Evolutionary conservation across 495 filamentous ascomycete genomes (phyloP), one percentile per base, ranked within the genome.

Genomic region (Podospora anserina): DNA sequence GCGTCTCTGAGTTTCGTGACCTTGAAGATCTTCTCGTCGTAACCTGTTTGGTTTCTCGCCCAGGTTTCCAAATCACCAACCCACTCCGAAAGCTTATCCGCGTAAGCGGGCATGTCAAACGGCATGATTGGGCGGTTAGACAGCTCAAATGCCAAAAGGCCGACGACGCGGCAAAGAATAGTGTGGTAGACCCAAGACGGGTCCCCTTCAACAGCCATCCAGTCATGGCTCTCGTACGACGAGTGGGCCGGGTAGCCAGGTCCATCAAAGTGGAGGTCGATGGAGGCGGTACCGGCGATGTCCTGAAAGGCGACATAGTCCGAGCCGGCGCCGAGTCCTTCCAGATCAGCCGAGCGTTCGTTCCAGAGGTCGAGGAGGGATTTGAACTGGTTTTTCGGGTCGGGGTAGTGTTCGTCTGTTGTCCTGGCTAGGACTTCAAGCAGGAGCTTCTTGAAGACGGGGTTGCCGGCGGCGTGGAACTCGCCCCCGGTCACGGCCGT

Each of bases 281-380:
- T 83, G 19, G 91, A 94, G 5, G 92, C 93, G 4, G 89, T 92
- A 56, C 95, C 95, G n/a, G 92, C 94, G 27, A 97, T 91, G 71
- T 94, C 88, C 77, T 97, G 94, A 78, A 97, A 99, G 44, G 94
- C 88, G 32, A 94, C 90, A 72, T 92, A 95, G 75, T 97, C 95
- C 72, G 92, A 91, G n/a, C 88, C 91, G 13, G 88, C 88, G 61
- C 92, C 92, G 1, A 97, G 82, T 1, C 87, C 88, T 5, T 87
- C 87, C 68, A 97, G 89, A 27, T 85, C 81, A 28, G 78, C 82
- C 9, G 85, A 80, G 15, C 84, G 83, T n/a, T 85, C 78, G 34
- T 92, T 85, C 94, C 94, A 99, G 6, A 92, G 80, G 9, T 89
- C 80, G 63, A 87, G 87, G 3, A 98, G 78, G n/a, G 55, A 58